Evolutionary conservation across 352 stramenopile genomes (phyloP), one percentile per base, ranked within the genome.

Genomic region (Globisporangium recalcitrans): DNA sequence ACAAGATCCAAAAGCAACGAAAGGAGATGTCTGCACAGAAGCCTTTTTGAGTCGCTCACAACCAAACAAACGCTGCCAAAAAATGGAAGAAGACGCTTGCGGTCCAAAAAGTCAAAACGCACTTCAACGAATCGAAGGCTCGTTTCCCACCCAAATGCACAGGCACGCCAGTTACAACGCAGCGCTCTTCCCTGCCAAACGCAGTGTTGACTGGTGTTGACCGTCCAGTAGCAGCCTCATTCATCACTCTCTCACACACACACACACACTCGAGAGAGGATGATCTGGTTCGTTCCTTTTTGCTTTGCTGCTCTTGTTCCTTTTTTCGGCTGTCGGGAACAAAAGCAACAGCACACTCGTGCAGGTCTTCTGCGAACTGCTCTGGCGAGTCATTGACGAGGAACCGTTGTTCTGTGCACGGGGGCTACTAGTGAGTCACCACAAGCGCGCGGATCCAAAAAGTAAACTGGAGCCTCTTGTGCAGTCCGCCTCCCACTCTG

Each of bases 101-200:
- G 53, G 53, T 59, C 53, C 53, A 46, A 59, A n/a, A n/a, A n/a
- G n/a, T n/a, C n/a, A 40, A 29, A 31, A 36, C 7, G 14, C 36
- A 47, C 53, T 47, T 59, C 53, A 59, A 49, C 34, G 53, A 59
- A 32, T 14, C 21, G n/a, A 14, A 16, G 21, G 8, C 38, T 8
- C 22, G 22, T 34, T 21, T 34, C 34, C 32, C 32, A 49, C 53
- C 53, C 32, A 59, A 59, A 59, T 49, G n/a, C 6, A 13, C 22
- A 59, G 9, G 53, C 38, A 59, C 53, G 53, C 49, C 53, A 36
- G 53, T 59, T 49, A 59, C 53, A 59, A 59, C 34, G 53, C 32
- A 3, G 48, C 26, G 16, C 26, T 36, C 48, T 54, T 31, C 48
- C 10, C 22, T 52, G 47, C 47, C 48, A 54, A 54, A 54, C 26